These are phyloP conservation scores for Anisodus acutangulus DNA, from an alignment of 257 asterid species.

Conservation along the genomic window DNA sequence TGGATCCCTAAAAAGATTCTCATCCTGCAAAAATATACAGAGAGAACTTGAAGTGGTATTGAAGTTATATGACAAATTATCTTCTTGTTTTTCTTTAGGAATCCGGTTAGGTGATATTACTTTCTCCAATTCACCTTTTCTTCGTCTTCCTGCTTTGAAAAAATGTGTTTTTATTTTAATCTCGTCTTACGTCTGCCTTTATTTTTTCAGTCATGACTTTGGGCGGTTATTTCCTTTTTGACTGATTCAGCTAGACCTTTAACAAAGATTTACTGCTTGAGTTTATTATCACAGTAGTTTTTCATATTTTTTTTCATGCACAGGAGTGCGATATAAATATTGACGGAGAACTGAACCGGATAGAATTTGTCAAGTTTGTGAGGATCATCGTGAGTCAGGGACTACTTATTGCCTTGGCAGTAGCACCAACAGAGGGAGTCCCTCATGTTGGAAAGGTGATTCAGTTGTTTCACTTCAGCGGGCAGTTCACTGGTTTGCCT, in stretches of 20 bases:
- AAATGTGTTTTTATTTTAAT: neutral
- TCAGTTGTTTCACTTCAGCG: too few species aligned
- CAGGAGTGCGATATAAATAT: slow-evolving; percentile 79
- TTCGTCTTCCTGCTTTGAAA: neutral
- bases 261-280: neutral
- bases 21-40: neutral
- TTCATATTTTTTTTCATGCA: neutral
- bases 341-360: slow-evolving; percentile 75
- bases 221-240: neutral
- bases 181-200: neutral
- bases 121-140: neutral
- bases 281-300: neutral
- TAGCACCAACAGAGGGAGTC: slow-evolving; percentile 86
- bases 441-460: slow-evolving; percentile 71
- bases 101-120: neutral
- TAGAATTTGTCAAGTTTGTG: slow-evolving; percentile 70
- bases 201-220: neutral
- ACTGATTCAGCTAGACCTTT: neutral
- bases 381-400: slow-evolving; percentile 68
- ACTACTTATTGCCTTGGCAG: slow-evolving; percentile 67
- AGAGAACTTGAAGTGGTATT: slow-evolving; percentile 2
- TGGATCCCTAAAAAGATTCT: neutral
- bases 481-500: too few species aligned
- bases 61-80: neutral
- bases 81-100: neutral